Base-by-base conservation (phyloP, 2,329 filamentous ascomycete species). In the Ophiostoma angusticollis region DNA sequence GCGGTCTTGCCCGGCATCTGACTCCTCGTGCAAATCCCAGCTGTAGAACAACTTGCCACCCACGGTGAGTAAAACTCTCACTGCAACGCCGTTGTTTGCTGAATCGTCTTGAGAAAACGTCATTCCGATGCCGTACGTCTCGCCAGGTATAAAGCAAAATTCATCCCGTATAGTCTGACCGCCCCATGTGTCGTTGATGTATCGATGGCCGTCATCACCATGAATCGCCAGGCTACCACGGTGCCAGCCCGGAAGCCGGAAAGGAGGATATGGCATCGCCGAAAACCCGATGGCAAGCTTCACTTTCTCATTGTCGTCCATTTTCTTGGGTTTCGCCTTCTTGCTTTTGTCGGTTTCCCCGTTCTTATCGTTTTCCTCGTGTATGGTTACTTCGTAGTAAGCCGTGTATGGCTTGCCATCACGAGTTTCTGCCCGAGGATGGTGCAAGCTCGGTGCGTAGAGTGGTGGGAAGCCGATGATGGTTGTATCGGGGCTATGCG, bases 241-340 rank as follows among this genome's bases (percentile, higher is more conserved):
- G 53, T 91, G 80, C 84, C 83, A 89, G 2, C 84, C 84, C 0
- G 84, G 84, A 43, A 87, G 68, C 7, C 84, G 71, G 62, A 84
- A 89, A 0, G 70, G 66, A 6, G 84, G 84, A 52, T 86, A 89
- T 7, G 84, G 84, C 34, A 80, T 71, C 1, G 81, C 82, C 0
- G 71, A 62, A 55, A 77, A 85, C 9, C 84, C 84, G 9, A 89
- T 54, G 0, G 76, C 80, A 1, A 87, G 61, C 28, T 58, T 61
- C 37, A 68, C 58, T 41, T 70, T 66, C 16, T 44, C n/a, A n/a
- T n/a, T n/a, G n/a, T n/a, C n/a, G n/a, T n/a, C n/a, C n/a, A n/a
- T n/a, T n/a, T n/a, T n/a, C n/a, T n/a, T n/a, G n/a, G n/a, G n/a
- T n/a, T n/a, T n/a, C n/a, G n/a, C 37, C 4, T 49, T 48, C 17